Percentiles rank a stretch among this genome's conserved stretches.
These are phyloP conservation scores for Pistacia integerrima DNA, from an alignment of 345 rosid species.

Conservation along the genomic window DNA sequence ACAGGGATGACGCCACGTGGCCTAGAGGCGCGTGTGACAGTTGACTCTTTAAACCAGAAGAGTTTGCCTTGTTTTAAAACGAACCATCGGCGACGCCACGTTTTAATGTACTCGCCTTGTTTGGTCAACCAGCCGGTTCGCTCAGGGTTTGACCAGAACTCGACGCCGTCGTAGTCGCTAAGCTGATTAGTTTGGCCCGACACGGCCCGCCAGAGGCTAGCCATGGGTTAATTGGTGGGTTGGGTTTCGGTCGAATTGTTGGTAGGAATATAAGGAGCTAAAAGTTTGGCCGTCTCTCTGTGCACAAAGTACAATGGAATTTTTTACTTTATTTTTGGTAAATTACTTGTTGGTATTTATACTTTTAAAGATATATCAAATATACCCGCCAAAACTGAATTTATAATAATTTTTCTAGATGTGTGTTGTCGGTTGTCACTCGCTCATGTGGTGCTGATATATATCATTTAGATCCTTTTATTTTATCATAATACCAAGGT, in stretches of 20 bases:
- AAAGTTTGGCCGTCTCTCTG: background rate
- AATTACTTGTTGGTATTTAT: too few relatives aligned
- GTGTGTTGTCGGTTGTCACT: too few relatives aligned
- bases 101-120: conserved; percentile 73
- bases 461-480: too few relatives aligned
- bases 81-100: conserved; percentile 86
- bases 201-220: conserved; percentile 52
- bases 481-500: too few relatives aligned
- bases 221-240: conserved; percentile 15
- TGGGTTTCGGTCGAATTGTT: conserved; percentile 7
- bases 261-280: conserved; percentile 4
- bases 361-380: too few relatives aligned
- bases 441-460: too few relatives aligned
- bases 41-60: conserved; percentile 76
- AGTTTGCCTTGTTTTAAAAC: conserved; percentile 68
- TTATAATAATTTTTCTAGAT: too few relatives aligned
- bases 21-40: conserved; percentile 48
- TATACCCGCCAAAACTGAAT: too few relatives aligned
- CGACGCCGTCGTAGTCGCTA: conserved; percentile 45
- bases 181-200: conserved; percentile 31
- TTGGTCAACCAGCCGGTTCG: conserved; percentile 71
- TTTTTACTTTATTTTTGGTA: too few relatives aligned
- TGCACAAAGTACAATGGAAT: too few relatives aligned
- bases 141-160: conserved; percentile 73
- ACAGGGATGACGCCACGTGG: conserved; percentile 74